Evolutionary conservation across 2,329 filamentous ascomycete species (phyloP).

Genomic region (Aphanoascus verrucosus): DNA sequence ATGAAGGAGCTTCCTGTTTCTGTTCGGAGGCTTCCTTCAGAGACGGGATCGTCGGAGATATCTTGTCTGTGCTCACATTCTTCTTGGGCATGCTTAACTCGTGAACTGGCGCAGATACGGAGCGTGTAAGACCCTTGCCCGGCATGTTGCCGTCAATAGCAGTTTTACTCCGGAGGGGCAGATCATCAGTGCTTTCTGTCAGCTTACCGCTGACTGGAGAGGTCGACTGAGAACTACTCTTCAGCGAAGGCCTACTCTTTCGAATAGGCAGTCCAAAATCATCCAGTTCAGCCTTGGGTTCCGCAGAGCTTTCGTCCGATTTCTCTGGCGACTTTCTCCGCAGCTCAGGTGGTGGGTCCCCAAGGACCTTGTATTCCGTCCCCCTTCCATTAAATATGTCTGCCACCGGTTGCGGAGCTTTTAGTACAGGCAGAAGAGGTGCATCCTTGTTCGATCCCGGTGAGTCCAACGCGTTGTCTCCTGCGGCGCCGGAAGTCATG

Average conservation of each 20-base stretch:
- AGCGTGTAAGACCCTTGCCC: slow-evolving; percentile 2
- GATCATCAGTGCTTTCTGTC: not conserved
- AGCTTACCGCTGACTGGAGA: not conserved
- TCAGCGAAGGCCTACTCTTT: slow-evolving; percentile 4
- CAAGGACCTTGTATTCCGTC: not conserved
- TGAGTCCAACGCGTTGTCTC: slow-evolving; percentile 1
- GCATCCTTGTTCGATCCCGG: not conserved
- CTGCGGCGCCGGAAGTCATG: slow-evolving; percentile 3
- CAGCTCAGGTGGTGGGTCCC: not conserved
- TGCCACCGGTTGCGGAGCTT: slow-evolving; percentile 6
- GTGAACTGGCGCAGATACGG: slow-evolving; percentile 9
- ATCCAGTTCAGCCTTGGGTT: slow-evolving; percentile 10
- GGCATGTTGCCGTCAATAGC: not conserved
- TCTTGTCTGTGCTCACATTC: not conserved
- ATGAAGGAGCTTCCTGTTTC: not conserved
- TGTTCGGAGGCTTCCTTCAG: not conserved
- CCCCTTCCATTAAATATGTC: slow-evolving; percentile 2
- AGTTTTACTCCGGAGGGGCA: not conserved
- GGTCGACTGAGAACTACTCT: not conserved
- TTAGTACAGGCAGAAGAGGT: not conserved
- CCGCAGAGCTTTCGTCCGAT: not conserved
- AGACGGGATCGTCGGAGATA: not conserved
- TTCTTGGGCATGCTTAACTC: not conserved
- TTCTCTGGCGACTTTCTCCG: not conserved
- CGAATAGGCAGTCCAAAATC: slow-evolving; percentile 15